Base-by-base conservation (phyloP, 768 basidiomycete genomes). In the Pleurotus cornucopiae region DNA sequence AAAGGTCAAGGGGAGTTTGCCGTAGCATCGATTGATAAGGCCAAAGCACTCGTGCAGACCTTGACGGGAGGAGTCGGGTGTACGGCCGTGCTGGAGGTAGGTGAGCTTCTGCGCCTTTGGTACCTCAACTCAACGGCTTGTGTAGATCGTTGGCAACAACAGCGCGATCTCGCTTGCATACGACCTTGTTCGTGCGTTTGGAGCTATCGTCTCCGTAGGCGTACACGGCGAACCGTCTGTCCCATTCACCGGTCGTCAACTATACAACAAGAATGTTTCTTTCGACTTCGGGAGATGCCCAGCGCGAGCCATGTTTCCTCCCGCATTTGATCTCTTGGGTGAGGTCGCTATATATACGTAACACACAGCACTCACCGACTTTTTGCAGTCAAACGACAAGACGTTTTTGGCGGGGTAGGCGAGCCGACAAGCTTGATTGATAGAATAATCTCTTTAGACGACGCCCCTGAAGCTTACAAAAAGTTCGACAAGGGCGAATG, bases 221-320 rank as follows among this genome's bases (percentile, higher is more conserved):
- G 86, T 88, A 7, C 88, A 90, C 57, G 79, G 82, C 54, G 74
- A 69, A 48, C 71, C 71, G 1, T 74, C 67, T 18, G 60, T 88
- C 39, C 85, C 86, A 1, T 81, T 85, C 61, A 81, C 77, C 9
- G 76, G 81, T 2, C 68, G 72, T 6, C 73, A 85, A 43, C 64
- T 85, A 55, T 92, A 91, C 68, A 74, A 85, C 74, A 89, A 89
- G 70, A 92, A 91, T 66, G 78, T 90, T 5, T 88, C 86, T 0
- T 73, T 90, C 21, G 85, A 89, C 62, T 92, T 91, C 65, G 91
- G 91, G 6, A 82, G 89, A 6, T 91, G 89, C 61, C 90, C 89
- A 13, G 88, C 89, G 4, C 82, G 86, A 12, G 83, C 89, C 0
- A 83, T 91, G 80, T 84, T 91, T 62, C 85, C 86, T 7, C 67